Base-by-base conservation (phyloP, 805 yeast genomes). In the Metschnikowia vanudenii region DNA sequence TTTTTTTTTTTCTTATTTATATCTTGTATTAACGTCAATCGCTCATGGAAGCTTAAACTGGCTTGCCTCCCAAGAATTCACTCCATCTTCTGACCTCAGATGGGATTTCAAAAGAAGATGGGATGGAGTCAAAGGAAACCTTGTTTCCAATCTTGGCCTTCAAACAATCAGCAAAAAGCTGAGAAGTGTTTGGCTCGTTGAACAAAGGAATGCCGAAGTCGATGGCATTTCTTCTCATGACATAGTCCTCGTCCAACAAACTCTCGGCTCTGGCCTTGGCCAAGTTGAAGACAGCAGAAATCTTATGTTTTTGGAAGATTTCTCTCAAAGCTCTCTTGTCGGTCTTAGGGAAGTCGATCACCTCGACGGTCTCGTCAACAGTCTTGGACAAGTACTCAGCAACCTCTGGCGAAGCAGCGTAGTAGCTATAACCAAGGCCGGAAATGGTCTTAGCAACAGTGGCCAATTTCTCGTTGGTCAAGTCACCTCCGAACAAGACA, bases 191-290 rank as follows among this genome's bases (percentile, higher is more conserved):
- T 54, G 98, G 97, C 74, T 94, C 99, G 65, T 92, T 94, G 76
- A 94, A 92, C 64, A 94, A 76, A 36, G 99, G 97, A 61, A 92
- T 85, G 50, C 88, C 98, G 66, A 94, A 94, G 68, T 94, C 99
- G 72, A 94, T 95, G 39, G 99, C 98, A 67, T 94, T 94, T 76
- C 99, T 85, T 77, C 99, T 85, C 99, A 94, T 94, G 48, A 92
- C 84, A 68, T 94, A 94, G 71, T 94, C 97, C 68, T 86, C 85
- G 63, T 94, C 97, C 54, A 80, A 68, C 54, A 88, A 76, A 54
- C 79, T 73, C 60, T 88, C 95, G 37, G 98, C 99, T 65, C 97
- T 82, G 36, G 88, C 85, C 58, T 77, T 77, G 45, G 99, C 97
- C 61, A 94, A 79, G 73, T 94, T 94, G 80, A 92, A 84, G 14